Evolutionary conservation across 2,329 filamentous ascomycete species (phyloP), one percentile per base, ranked within the genome.

Genomic region (Cladosporium colombiae): DNA sequence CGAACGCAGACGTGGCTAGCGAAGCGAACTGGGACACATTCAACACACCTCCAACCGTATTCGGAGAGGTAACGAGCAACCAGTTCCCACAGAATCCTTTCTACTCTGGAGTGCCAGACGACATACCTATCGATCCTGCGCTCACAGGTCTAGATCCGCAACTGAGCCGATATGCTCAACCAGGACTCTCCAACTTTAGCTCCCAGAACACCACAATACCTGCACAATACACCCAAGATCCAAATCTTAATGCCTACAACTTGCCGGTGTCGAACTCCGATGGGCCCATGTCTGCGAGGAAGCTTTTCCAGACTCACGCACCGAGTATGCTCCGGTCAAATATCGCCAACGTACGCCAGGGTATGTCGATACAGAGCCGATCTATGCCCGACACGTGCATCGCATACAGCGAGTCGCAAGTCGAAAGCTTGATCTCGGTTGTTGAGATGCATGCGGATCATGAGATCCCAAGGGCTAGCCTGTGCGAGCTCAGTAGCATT

Each of bases 41-140:
- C 50, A 40, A 56, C 50, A 55, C 61, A 29, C 21, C 61, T 18
- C 35, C 50, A n/a, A 3, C 50, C 23, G 61, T n/a, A 14, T 63
- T 31, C 18, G 61, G 50, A 33, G 61, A 63, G 11, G 53, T 46
- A 18, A 25, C 50, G 35, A 50, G 50, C 21, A 46, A 44, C 10
- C 31, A n/a, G 5, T 31, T 63, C 35, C 33, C 61, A 31, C 50
- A 14, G 5, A 44, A 56, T 10, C 61, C 61, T 7, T 63, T 63
- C 50, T 63, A 55, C 13, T 25, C 33, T 11, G 33, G 50, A 21
- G 31, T 63, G 23, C 18, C 21, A 16, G 61, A 63, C 18, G 23
- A 63, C 13, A 63, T 63, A n/a, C 61, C 61, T 6, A 63, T 63
- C 25, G 61, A 63, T 46, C 61, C 61, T 31, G 61, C 50, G 25